These are phyloP conservation scores for Euptelea pleiosperma DNA, from an alignment of 164 flowering plant genomes.

Conservation along the genomic window DNA sequence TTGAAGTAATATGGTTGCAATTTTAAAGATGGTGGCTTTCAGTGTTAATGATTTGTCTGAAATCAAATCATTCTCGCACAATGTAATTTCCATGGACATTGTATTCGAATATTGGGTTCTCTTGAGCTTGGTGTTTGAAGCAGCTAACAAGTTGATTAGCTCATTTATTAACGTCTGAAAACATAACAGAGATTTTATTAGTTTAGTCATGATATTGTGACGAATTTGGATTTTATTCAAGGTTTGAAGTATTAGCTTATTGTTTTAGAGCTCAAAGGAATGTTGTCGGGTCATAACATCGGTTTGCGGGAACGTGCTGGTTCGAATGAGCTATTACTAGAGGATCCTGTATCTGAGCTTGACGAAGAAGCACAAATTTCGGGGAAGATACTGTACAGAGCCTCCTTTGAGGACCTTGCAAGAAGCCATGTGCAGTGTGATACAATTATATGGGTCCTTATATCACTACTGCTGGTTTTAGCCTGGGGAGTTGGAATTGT, in stretches of 20 bases:
- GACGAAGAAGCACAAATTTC: constrained; percentile 41
- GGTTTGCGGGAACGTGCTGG: constrained; percentile 38
- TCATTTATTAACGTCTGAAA: too few relatives aligned
- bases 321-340: constrained; percentile 35
- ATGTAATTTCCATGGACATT: too few relatives aligned
- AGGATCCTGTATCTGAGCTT: constrained; percentile 44
- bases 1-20: too few relatives aligned
- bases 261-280: constrained; percentile 26
- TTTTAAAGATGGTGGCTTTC: too few relatives aligned
- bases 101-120: too few relatives aligned
- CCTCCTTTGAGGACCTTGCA: constrained; percentile 71
- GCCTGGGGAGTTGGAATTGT: constrained; percentile 81
- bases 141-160: too few relatives aligned
- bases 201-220: background rate
- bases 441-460: constrained; percentile 64
- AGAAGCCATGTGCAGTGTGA: constrained; percentile 46
- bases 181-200: too few relatives aligned
- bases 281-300: constrained; percentile 55
- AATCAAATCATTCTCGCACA: too few relatives aligned
- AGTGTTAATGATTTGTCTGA: too few relatives aligned
- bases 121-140: too few relatives aligned
- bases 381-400: constrained; percentile 46
- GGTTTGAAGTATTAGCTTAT: background rate
- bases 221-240: background rate
- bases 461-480: constrained; percentile 63